A percentile compares a stretch with the other conserved stretches of the same genome.
phyloP scores from a whole-genome alignment of 495 filamentous ascomycete genomes.

The Talaromyces ruber region DNA sequence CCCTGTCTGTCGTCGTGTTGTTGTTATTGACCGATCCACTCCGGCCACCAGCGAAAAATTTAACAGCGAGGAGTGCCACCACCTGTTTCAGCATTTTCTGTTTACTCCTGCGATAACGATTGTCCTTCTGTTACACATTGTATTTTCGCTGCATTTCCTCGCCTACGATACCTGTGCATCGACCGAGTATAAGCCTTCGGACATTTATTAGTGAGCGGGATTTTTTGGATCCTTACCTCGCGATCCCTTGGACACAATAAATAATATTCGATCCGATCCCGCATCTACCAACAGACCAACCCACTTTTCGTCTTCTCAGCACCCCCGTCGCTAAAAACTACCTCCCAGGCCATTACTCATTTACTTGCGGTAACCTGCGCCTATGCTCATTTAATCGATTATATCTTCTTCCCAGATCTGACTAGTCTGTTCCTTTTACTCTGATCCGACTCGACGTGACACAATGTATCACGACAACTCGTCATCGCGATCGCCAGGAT shows the following conservation, averaged over 20 bases:
- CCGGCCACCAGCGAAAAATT: not conserved
- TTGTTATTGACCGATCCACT: not conserved
- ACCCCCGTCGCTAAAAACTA: not conserved
- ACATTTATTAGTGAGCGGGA: slow-evolving; percentile 3
- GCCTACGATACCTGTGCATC: not conserved
- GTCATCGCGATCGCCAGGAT: slow-evolving; percentile 51
- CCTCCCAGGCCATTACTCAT: not conserved
- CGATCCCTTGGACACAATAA: not conserved
- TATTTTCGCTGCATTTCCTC: slow-evolving; percentile 7
- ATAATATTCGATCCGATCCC: not conserved
- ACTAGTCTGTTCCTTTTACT: slow-evolving; percentile 12
- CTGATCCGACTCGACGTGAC: slow-evolving; percentile 4
- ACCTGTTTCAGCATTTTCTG: not conserved
- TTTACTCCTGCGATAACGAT: not conserved
- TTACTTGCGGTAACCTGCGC: slow-evolving; percentile 6
- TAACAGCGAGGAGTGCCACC: not conserved
- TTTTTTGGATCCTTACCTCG: slow-evolving; percentile 5
- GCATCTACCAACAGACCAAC: not conserved
- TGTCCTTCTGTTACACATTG: not conserved
- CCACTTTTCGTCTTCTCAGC: not conserved
- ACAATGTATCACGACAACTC: slow-evolving; percentile 52
- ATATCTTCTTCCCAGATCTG: slow-evolving; percentile 5
- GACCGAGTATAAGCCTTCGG: not conserved
- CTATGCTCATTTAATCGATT: slow-evolving; percentile 5
- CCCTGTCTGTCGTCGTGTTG: not conserved